Evolutionary conservation across 495 filamentous ascomycete species (phyloP).

Genomic region (Bombardia bombarda): DNA sequence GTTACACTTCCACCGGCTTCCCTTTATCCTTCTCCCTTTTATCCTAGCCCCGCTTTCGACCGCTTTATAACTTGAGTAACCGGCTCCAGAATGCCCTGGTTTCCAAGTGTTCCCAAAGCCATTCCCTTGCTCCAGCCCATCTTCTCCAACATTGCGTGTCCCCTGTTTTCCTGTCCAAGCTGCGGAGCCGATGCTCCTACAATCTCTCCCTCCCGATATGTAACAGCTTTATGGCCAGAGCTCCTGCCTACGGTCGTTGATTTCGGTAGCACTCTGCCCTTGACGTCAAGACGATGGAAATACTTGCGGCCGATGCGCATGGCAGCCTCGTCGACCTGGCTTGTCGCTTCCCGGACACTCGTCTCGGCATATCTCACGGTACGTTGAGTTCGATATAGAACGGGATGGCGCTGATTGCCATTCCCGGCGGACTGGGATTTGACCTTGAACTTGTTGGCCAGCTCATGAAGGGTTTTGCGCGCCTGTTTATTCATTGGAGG

Average conservation of each 20-base stretch:
- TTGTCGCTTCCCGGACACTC: constrained; percentile 23
- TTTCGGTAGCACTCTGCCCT: constrained; percentile 25
- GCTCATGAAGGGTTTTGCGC: constrained; percentile 68
- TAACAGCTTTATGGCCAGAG: constrained; percentile 30
- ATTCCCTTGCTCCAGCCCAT: constrained; percentile 95
- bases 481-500: constrained; percentile 76
- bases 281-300: constrained; percentile 39
- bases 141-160: constrained; percentile 85
- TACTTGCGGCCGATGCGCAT: constrained; percentile 34
- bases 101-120: constrained; percentile 72
- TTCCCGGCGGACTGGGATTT: constrained; percentile 80
- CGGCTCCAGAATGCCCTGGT: constrained; percentile 81
- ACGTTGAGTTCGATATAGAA: constrained; percentile 63
- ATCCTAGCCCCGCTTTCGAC: constrained; percentile 75
- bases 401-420: constrained; percentile 63
- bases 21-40: too few species aligned
- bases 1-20: too few species aligned
- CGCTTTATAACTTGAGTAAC: constrained; percentile 85
- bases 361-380: constrained; percentile 48
- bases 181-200: constrained; percentile 81
- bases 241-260: constrained; percentile 11
- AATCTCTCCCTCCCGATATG: constrained; percentile 78
- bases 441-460: constrained; percentile 61
- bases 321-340: constrained; percentile 31
- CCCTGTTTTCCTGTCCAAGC: constrained; percentile 74